Percentiles rank a stretch among this genome's conserved stretches.
Conservation (phyloP, 805 yeast species). For the Cyberlindnera bimundalis region DNA sequence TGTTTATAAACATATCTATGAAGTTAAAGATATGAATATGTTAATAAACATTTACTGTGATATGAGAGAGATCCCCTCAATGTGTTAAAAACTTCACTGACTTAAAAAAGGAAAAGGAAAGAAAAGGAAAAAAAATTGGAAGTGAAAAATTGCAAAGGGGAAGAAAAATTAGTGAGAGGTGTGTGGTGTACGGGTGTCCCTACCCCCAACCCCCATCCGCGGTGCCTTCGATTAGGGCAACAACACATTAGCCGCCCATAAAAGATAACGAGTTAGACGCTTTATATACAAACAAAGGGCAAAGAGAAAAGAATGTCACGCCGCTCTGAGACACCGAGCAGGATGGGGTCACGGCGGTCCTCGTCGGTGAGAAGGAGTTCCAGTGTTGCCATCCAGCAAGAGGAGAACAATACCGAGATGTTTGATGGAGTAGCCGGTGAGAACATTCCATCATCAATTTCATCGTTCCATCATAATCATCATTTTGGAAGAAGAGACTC, state of each 20-base stretch:
- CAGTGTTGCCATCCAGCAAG: neutral
- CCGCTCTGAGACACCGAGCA: neutral
- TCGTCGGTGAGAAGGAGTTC: slow-evolving; percentile 27
- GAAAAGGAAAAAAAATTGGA: too few relatives aligned
- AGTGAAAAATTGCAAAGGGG: too few relatives aligned
- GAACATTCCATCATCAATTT: slow-evolving; percentile 71
- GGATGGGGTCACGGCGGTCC: slow-evolving; percentile 12
- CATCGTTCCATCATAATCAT: slow-evolving; percentile 71
- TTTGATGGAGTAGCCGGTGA: slow-evolving; percentile 77
- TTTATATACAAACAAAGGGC: too few relatives aligned
- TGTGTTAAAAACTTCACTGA: too few relatives aligned
- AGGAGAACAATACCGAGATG: slow-evolving; percentile 63
- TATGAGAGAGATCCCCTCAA: too few relatives aligned
- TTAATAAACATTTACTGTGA: too few relatives aligned
- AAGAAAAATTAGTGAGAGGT: neutral
- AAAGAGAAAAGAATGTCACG: neutral
- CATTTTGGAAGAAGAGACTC: slow-evolving; percentile 27
- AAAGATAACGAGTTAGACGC: neutral
- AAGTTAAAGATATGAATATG: too few relatives aligned
- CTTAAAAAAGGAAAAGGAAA: too few relatives aligned
- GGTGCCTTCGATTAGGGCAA: neutral
- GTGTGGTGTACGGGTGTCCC: neutral
- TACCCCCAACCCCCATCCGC: too few relatives aligned
- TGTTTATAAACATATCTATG: too few relatives aligned
- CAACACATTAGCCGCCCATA: too few relatives aligned